Evolutionary conservation across 371 early-diverging fungal species (phyloP).

Genomic region (Apophysomyces variabilis): DNA sequence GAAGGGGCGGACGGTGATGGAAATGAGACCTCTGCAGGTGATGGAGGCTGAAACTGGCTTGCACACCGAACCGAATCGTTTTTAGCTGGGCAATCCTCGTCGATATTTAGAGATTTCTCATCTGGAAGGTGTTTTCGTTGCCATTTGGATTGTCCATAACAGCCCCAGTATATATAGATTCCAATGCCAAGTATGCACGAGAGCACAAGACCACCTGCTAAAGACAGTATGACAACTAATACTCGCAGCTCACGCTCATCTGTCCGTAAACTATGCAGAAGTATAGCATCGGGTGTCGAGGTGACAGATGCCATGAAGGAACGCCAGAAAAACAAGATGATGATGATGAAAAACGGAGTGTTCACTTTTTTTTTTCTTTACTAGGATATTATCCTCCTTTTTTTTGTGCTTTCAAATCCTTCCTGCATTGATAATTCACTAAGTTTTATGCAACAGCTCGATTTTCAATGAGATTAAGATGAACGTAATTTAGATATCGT

Average conservation of each 20-base stretch:
- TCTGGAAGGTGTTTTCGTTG: conserved; percentile 5
- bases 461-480: neutral
- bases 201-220: conserved; percentile 29
- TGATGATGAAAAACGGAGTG: neutral
- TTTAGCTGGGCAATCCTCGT: neutral
- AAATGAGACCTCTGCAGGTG: neutral
- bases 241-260: conserved; percentile 26
- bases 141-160: conserved; percentile 1
- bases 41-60: neutral
- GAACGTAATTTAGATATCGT: conserved; percentile 52
- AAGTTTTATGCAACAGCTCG: conserved; percentile 5
- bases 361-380: neutral
- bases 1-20: conserved; percentile 30
- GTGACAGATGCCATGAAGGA: conserved; percentile 3
- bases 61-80: neutral
- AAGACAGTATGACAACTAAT: conserved; percentile 26
- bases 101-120: neutral
- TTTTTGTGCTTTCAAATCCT: neutral
- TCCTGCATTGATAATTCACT: conserved; percentile 8
- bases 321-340: neutral
- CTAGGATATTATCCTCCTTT: conserved; percentile 3
- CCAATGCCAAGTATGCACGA: conserved; percentile 29
- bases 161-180: conserved; percentile 31
- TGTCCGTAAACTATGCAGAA: conserved; percentile 18
- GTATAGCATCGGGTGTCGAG: conserved; percentile 7